Evolutionary conservation across 768 basidiomycete genomes (phyloP), one percentile per base, ranked within the genome.

Genomic region (Lactarius hengduanensis): DNA sequence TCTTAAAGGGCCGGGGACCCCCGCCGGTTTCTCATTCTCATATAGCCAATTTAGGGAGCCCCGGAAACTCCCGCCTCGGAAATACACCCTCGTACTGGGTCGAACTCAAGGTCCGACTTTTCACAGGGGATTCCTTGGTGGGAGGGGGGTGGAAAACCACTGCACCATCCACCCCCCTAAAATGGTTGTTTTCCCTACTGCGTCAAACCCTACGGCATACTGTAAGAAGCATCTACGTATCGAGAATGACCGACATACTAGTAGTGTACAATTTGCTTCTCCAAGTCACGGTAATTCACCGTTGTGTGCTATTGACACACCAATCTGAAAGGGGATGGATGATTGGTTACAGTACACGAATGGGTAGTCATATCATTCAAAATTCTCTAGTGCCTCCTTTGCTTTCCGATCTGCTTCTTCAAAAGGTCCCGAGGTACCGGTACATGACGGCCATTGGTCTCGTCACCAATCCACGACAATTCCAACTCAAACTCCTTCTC

Each of bases 401-500:
- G 95, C 97, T 76, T 89, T 89, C 64, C 80, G 80, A 75, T 97
- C 92, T 36, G 96, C 97, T 74, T 96, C 94, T 28, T 84, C 84
- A 54, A 89, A 65, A 98, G 80, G 38, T 95, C 95, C 67, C 84
- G 84, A 57, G 97, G 97, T 62, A 99, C 93, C 30, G 87, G 84
- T 30, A 86, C 81, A 77, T 98, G 95, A 57, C 88, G 75, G 61
- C 87, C 86, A 36, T 87, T 85, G 38, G 90, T 92, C 78, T 96
- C 93, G 40, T 86, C 83, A 45, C 94, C 87, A 65, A 98, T 88
- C 97, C 97, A 99, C 41, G 95, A 92, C 84, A 99, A 86, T 78
- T 99, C 97, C 32, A 99, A 85, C 75, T 98, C 97, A 70, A 99
- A 98, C 59, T 96, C 92, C 75, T 98, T 98, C 80, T 98, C 96